Evolutionary conservation across 164 flowering plant species (phyloP).

Genomic region (Protea cynaroides): DNA sequence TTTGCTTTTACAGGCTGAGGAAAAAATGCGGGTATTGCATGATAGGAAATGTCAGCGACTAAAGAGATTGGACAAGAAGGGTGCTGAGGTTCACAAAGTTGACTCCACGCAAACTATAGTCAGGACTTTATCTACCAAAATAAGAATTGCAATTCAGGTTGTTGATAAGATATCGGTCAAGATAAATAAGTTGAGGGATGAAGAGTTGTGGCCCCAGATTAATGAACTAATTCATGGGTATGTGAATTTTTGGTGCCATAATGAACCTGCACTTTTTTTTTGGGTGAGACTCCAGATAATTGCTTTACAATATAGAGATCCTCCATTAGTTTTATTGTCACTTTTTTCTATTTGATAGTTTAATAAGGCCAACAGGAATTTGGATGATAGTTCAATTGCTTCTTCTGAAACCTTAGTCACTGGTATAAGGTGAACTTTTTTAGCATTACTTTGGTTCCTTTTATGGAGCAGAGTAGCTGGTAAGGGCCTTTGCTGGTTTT

Average conservation of each 20-base stretch:
- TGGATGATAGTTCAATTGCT: too few species aligned
- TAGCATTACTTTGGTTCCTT: too few species aligned
- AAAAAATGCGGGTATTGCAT: slow-evolving; percentile 76
- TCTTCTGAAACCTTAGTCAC: too few species aligned
- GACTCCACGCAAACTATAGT: slow-evolving; percentile 53
- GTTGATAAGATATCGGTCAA: slow-evolving; percentile 80
- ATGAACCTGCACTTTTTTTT: neutral
- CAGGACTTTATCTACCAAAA: slow-evolving; percentile 71
- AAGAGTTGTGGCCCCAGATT: slow-evolving; percentile 90
- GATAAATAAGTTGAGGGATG: slow-evolving; percentile 82
- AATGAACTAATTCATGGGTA: slow-evolving; percentile 84
- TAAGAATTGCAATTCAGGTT: slow-evolving; percentile 79
- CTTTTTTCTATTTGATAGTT: too few species aligned
- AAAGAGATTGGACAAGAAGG: slow-evolving; percentile 64
- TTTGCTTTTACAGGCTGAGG: slow-evolving; percentile 70
- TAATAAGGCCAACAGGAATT: too few species aligned
- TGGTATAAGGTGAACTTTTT: too few species aligned
- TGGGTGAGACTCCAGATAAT: neutral
- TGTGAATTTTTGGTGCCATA: slow-evolving; percentile 7
- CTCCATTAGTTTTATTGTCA: too few species aligned
- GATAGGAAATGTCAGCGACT: slow-evolving; percentile 62
- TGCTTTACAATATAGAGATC: too few species aligned
- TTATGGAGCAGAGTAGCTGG: too few species aligned
- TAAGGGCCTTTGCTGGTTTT: too few species aligned
- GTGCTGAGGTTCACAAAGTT: slow-evolving; percentile 77